These are phyloP conservation scores for Reticulascus tulasneorum DNA, from an alignment of 2,329 filamentous ascomycete genomes.

Conservation along the genomic window DNA sequence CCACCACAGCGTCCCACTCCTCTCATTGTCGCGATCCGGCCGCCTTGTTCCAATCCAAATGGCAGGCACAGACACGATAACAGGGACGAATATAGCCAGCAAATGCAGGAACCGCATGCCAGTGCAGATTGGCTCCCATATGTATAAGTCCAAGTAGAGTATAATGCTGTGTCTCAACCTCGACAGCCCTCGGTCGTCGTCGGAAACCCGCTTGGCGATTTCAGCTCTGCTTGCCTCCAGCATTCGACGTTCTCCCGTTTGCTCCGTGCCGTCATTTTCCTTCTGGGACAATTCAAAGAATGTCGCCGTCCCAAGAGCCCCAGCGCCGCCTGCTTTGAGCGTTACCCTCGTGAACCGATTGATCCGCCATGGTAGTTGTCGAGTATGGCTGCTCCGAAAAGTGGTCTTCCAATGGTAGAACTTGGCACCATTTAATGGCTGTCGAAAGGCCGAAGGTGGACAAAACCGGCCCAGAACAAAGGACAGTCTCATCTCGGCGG, in stretches of 20 bases:
- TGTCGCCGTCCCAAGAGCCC: constrained; percentile 47
- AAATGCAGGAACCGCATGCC: constrained; percentile 85
- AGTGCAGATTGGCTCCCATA: constrained; percentile 85
- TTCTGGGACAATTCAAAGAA: constrained; percentile 57
- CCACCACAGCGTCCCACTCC: constrained; percentile 87
- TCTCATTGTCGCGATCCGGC: constrained; percentile 65
- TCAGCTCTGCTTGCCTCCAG: constrained; percentile 76
- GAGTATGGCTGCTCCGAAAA: constrained; percentile 11
- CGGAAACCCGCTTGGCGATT: constrained; percentile 64
- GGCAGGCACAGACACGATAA: constrained; percentile 72
- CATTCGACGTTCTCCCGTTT: constrained; percentile 84
- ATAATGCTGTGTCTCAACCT: constrained; percentile 56
- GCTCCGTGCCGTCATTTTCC: constrained; percentile 42
- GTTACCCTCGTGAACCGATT: constrained; percentile 20
- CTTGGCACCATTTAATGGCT: constrained; percentile 17
- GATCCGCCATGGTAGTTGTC: constrained; percentile 20
- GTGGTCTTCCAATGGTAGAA: constrained; percentile 9
- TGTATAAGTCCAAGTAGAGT: constrained; percentile 65
- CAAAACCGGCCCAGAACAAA: constrained; percentile 40
- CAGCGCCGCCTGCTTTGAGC: constrained; percentile 36
- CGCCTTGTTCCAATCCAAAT: constrained; percentile 73
- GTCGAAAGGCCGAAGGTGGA: constrained; percentile 31
- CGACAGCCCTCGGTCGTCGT: constrained; percentile 56
- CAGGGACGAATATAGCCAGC: constrained; percentile 83
- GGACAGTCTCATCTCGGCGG: constrained; percentile 42